Conservation (phyloP, 495 filamentous ascomycete genomes). For the Aspergillus nidulans region DNA sequence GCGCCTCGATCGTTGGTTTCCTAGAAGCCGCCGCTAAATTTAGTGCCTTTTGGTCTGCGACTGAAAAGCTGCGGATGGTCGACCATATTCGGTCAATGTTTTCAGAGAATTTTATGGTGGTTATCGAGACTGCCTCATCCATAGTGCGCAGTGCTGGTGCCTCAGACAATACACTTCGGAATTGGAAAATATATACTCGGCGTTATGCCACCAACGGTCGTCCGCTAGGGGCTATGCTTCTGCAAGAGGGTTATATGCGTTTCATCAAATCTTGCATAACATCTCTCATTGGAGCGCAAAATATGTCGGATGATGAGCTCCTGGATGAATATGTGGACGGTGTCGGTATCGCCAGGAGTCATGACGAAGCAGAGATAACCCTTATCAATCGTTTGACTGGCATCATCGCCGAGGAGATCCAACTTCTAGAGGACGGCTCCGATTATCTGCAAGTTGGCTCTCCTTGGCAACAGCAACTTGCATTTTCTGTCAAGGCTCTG, state of each 20-base stretch:
- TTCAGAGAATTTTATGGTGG: slow-evolving; percentile 75
- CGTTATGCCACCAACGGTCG: slow-evolving; percentile 74
- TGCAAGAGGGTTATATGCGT: slow-evolving; percentile 81
- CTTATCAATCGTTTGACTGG: slow-evolving; percentile 66
- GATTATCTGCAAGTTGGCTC: slow-evolving; percentile 85
- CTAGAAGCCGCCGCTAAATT: slow-evolving; percentile 72
- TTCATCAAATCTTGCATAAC: slow-evolving; percentile 77
- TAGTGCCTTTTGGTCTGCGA: slow-evolving; percentile 70
- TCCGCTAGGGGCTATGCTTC: slow-evolving; percentile 85
- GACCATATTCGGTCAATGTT: slow-evolving; percentile 64
- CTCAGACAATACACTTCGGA: slow-evolving; percentile 48
- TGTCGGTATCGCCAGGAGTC: slow-evolving; percentile 44
- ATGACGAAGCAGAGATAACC: slow-evolving; percentile 35
- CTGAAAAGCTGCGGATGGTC: slow-evolving; percentile 66
- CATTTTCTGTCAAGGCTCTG: slow-evolving; percentile 77
- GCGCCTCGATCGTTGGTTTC: slow-evolving; percentile 82
- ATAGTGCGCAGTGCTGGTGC: slow-evolving; percentile 64
- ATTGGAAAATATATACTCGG: slow-evolving; percentile 81
- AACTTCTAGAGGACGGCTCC: slow-evolving; percentile 77
- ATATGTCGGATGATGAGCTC: slow-evolving; percentile 57
- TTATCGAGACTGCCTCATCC: slow-evolving; percentile 81
- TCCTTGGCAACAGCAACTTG: slow-evolving; percentile 80
- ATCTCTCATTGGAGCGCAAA: slow-evolving; percentile 56
- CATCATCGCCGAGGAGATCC: slow-evolving; percentile 75
- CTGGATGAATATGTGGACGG: slow-evolving; percentile 69